Conservation (phyloP, 176 grass and related monocot genomes). For the Alopecurus myosuroides region DNA sequence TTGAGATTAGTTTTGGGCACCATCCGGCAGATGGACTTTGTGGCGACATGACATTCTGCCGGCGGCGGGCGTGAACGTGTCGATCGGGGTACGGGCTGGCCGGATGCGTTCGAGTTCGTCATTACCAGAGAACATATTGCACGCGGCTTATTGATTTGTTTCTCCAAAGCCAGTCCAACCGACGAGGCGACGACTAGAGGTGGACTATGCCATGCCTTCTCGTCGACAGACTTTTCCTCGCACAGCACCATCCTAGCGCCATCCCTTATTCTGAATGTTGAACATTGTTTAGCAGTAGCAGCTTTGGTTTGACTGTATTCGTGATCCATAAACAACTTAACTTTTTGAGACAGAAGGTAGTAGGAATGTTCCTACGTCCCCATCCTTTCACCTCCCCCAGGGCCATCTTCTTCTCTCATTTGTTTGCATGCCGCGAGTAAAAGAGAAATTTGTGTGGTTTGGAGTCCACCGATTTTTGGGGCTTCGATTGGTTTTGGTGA, state of each 20-base stretch:
- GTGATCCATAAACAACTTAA: background rate
- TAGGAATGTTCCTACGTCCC: background rate
- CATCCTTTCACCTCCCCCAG: too few relatives aligned
- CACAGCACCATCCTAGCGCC: background rate
- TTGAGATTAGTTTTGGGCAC: background rate
- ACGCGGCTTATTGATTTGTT: background rate
- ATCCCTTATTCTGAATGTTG: background rate
- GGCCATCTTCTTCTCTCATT: too few relatives aligned
- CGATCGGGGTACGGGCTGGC: background rate
- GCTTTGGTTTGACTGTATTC: background rate
- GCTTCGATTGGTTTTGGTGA: too few relatives aligned
- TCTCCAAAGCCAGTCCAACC: background rate
- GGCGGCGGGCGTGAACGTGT: conserved; percentile 29
- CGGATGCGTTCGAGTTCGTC: background rate
- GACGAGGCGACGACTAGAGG: background rate
- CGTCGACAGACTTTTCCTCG: background rate
- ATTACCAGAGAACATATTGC: background rate
- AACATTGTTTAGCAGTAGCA: background rate
- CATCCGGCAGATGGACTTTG: background rate
- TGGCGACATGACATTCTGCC: background rate
- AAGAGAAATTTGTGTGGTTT: too few relatives aligned
- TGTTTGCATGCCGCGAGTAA: too few relatives aligned
- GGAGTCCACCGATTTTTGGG: too few relatives aligned
- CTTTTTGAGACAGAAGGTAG: background rate
- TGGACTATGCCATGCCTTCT: background rate